Evolutionary conservation across 2,329 filamentous ascomycete genomes (phyloP), one percentile per base, ranked within the genome.

Genomic region (Fusarium sp.): DNA sequence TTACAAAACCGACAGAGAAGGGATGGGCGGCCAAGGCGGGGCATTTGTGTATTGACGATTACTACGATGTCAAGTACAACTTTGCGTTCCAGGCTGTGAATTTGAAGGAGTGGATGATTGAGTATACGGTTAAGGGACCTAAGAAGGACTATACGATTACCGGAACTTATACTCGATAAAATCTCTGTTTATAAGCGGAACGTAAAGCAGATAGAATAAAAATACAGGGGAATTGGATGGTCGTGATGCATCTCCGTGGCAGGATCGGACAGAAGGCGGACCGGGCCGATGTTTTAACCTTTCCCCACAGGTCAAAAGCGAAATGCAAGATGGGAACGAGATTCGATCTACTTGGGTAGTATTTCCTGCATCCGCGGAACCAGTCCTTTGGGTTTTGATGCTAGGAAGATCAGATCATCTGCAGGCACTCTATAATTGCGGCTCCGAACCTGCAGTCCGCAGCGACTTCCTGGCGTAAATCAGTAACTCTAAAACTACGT

Each of bases 31-130:
- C 91, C 0, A 88, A 84, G 70, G 89, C 90, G 0, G 86, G 88
- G 14, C 91, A 94, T 77, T 79, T 93, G 21, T 94, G 92, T 75
- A 84, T 89, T 23, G 84, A 91, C 26, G 91, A 94, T 74, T 88
- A 88, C 69, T 94, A 94, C 74, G 84, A 91, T 58, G 90, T 91
- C 42, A 81, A 83, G 45, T 93, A 93, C 77, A 84, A 88, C 65
- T 94, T 94, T 78, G 78, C 78, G 11, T 91, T 90, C 70, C 77
- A 83, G 49, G 88, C 86, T 14, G 82, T 90, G 2, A 85, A 85
- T 44, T 72, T 93, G 69, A 76, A 77, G 54, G 78, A 83, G 26
- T 93, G 90, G 87, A 84, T 78, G 30, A 82, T 91, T 45, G 85
- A 82, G 54, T 93, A 93, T 72, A 84, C 83, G 2, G 91, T 93